Evolutionary conservation across 192 early-diverging fungal species (phyloP).

Genomic region (Coemansia sp.): DNA sequence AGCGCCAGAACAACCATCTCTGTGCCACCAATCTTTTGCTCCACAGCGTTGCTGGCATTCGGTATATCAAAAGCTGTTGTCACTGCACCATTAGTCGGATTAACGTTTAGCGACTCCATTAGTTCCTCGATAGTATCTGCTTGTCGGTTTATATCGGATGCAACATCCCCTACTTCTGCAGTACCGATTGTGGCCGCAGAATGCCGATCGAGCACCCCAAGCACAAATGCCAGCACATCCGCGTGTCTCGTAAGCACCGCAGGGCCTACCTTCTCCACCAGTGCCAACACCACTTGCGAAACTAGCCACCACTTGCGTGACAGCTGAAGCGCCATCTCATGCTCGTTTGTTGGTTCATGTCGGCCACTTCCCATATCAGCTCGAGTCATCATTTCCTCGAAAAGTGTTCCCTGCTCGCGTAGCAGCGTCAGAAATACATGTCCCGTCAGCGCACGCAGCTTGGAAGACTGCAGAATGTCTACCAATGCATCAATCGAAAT

Average conservation of each 20-base stretch:
- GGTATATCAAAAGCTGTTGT: constrained; percentile 3
- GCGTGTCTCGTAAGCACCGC: constrained; percentile 68
- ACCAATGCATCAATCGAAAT: constrained; percentile 66
- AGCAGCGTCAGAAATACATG: constrained; percentile 76
- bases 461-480: constrained; percentile 58
- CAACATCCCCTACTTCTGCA: not conserved
- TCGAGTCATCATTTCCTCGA: constrained; percentile 36
- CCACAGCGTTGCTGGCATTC: constrained; percentile 24
- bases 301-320: constrained; percentile 45
- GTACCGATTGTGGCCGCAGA: constrained; percentile 10
- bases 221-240: constrained; percentile 72
- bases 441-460: constrained; percentile 61
- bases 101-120: constrained; percentile 10
- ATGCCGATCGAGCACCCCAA: constrained; percentile 60
- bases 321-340: not conserved
- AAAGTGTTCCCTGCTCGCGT: constrained; percentile 62
- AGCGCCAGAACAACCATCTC: constrained; percentile 61
- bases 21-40: constrained; percentile 51
- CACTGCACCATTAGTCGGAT: constrained; percentile 11
- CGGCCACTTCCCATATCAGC: not conserved
- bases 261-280: constrained; percentile 74
- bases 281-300: constrained; percentile 51
- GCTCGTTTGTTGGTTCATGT: not conserved
- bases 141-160: not conserved
- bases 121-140: constrained; percentile 15